phyloP scores from a whole-genome alignment of 2,329 filamentous ascomycete species.

The Fusarium abutilonis region DNA sequence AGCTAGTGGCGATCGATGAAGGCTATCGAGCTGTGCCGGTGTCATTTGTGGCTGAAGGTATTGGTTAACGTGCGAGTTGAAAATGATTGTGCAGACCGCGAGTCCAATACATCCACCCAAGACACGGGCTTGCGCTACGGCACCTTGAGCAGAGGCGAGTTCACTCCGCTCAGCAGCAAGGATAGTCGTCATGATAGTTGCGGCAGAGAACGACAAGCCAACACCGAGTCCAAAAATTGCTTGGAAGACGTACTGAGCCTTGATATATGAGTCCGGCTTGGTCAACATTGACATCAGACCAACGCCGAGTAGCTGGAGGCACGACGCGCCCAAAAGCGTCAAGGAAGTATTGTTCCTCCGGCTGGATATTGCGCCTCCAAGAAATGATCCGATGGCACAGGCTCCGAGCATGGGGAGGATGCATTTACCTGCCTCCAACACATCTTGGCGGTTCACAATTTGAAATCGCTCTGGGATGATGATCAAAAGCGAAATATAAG shows the following conservation, averaged over 20 bases:
- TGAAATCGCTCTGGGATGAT: slow-evolving; percentile 69
- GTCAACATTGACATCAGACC: slow-evolving; percentile 60
- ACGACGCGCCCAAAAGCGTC: slow-evolving; percentile 60
- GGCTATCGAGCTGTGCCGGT: slow-evolving; percentile 51
- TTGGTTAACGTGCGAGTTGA: slow-evolving; percentile 58
- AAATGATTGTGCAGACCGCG: slow-evolving; percentile 67
- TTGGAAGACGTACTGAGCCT: slow-evolving; percentile 63
- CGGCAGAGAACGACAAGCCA: slow-evolving; percentile 65
- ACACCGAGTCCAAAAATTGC: slow-evolving; percentile 68
- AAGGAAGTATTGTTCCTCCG: slow-evolving; percentile 64
- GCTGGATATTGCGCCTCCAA: slow-evolving; percentile 63
- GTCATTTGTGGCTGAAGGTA: slow-evolving; percentile 52
- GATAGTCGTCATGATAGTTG: slow-evolving; percentile 67
- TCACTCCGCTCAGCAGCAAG: slow-evolving; percentile 59
- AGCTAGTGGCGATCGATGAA: slow-evolving; percentile 58
- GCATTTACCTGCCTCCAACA: slow-evolving; percentile 65
- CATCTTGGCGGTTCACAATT: slow-evolving; percentile 63
- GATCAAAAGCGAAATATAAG: slow-evolving; percentile 67
- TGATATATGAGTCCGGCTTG: slow-evolving; percentile 47
- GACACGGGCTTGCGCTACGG: slow-evolving; percentile 68
- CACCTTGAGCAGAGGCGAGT: slow-evolving; percentile 67
- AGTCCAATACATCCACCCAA: slow-evolving; percentile 69
- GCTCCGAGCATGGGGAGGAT: slow-evolving; percentile 67
- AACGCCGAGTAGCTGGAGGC: slow-evolving; percentile 63
- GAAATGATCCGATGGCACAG: slow-evolving; percentile 65